phyloP scores from a whole-genome alignment of 768 basidiomycete species.

The Collybiopsis luxurians region DNA sequence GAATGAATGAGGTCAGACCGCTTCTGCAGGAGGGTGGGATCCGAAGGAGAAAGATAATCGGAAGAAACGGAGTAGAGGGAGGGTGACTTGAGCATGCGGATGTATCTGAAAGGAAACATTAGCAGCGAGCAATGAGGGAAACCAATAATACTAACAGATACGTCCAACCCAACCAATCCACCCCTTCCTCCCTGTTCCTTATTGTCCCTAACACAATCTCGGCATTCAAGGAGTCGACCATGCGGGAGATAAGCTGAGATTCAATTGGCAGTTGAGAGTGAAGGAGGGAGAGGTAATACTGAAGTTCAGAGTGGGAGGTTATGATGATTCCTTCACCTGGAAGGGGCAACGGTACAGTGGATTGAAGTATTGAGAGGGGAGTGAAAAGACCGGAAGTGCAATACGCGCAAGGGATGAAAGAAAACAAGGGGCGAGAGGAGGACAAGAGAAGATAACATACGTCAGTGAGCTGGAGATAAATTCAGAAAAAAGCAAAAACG shows the following conservation, averaged over 20 bases:
- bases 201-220: slow-evolving; percentile 96
- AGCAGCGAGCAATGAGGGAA: background rate
- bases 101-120: slow-evolving; percentile 55
- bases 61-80: slow-evolving; percentile 83
- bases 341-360: no score
- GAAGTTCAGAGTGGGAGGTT: slow-evolving; percentile 94
- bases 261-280: slow-evolving; percentile 99
- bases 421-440: no score
- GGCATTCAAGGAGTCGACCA: slow-evolving; percentile 95
- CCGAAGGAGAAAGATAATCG: slow-evolving; percentile 84
- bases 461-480: no score
- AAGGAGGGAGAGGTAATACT: slow-evolving; percentile 92
- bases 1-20: slow-evolving; percentile 92
- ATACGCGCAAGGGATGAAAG: no score
- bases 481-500: no score
- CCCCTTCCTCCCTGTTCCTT: slow-evolving; percentile 93
- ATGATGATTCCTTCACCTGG: slow-evolving; percentile 95
- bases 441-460: no score
- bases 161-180: slow-evolving; percentile 95
- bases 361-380: no score
- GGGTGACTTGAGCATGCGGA: slow-evolving; percentile 91
- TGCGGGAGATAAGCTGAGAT: slow-evolving; percentile 71
- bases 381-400: no score
- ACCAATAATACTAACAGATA: slow-evolving; percentile 64
- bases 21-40: slow-evolving; percentile 82